Conservation (phyloP, 805 yeast species). For the Wickerhamiella vanderwaltii region DNA sequence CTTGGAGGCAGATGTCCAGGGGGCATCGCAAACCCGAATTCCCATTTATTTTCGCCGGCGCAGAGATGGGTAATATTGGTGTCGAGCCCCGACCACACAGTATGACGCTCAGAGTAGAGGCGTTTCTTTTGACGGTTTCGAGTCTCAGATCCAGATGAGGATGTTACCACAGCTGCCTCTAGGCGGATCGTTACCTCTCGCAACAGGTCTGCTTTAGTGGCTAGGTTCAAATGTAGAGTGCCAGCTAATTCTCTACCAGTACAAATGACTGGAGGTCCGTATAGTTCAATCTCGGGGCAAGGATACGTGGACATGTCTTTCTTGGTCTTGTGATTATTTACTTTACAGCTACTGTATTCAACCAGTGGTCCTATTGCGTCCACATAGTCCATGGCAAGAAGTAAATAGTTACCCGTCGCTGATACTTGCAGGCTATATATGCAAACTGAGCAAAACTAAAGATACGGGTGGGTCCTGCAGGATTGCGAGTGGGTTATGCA, state of each 20-base stretch:
- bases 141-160: neutral
- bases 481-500: too few species aligned
- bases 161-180: conserved; percentile 3
- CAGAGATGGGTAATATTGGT: neutral
- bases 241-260: conserved; percentile 1
- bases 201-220: neutral
- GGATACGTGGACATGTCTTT: conserved; percentile 1
- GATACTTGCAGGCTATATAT: too few species aligned
- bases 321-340: neutral
- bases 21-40: conserved; percentile 5
- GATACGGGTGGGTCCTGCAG: too few species aligned
- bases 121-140: conserved; percentile 3
- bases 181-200: neutral
- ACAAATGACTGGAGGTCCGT: conserved; percentile 3
- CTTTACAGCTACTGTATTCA: too few species aligned
- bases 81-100: neutral
- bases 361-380: too few species aligned
- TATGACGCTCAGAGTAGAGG: conserved; percentile 5
- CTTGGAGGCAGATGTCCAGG: conserved; percentile 7
- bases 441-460: too few species aligned
- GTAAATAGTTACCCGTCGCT: too few species aligned
- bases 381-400: too few species aligned
- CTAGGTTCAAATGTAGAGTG: neutral
- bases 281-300: conserved; percentile 1
- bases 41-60: neutral